Evolutionary conservation across 805 yeast genomes (phyloP).

Genomic region (Diddensiella santjacobensis): DNA sequence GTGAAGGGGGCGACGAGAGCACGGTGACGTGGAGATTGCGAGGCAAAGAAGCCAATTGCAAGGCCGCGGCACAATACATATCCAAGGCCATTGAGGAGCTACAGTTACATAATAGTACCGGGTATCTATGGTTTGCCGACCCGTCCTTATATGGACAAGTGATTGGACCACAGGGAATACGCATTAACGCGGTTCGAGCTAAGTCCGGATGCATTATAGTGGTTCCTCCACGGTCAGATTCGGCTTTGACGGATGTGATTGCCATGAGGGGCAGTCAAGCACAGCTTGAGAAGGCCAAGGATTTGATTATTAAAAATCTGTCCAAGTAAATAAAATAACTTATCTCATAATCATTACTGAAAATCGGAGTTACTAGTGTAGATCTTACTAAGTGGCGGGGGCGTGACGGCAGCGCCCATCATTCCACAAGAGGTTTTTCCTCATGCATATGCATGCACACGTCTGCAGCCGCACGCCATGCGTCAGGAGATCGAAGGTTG

Average conservation of each 20-base stretch:
- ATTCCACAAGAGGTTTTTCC: too few species aligned
- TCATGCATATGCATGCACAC: too few species aligned
- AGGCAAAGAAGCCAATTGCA: slow-evolving; percentile 48
- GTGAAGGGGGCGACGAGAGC: slow-evolving; percentile 25
- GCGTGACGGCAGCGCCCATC: too few species aligned
- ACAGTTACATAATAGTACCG: slow-evolving; percentile 45
- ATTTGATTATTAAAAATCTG: slow-evolving; percentile 34
- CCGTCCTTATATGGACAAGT: slow-evolving; percentile 53
- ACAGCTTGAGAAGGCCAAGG: slow-evolving; percentile 49
- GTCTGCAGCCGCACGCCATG: too few species aligned
- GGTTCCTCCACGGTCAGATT: slow-evolving; percentile 55
- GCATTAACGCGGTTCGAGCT: slow-evolving; percentile 57
- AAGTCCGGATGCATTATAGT: slow-evolving; percentile 54
- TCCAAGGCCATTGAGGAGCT: slow-evolving; percentile 48
- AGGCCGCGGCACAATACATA: slow-evolving; percentile 50
- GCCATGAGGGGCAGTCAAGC: slow-evolving; percentile 58
- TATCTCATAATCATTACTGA: too few species aligned
- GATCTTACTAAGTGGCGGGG: too few species aligned
- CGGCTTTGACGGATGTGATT: slow-evolving; percentile 48
- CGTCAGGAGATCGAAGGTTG: too few species aligned
- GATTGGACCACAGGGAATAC: slow-evolving; percentile 74
- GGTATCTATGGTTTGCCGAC: slow-evolving; percentile 59
- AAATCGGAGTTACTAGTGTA: too few species aligned
- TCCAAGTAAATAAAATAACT: background rate
- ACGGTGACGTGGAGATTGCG: slow-evolving; percentile 54